phyloP scores from a whole-genome alignment of 345 rosid genomes.

The Camelina neglecta region DNA sequence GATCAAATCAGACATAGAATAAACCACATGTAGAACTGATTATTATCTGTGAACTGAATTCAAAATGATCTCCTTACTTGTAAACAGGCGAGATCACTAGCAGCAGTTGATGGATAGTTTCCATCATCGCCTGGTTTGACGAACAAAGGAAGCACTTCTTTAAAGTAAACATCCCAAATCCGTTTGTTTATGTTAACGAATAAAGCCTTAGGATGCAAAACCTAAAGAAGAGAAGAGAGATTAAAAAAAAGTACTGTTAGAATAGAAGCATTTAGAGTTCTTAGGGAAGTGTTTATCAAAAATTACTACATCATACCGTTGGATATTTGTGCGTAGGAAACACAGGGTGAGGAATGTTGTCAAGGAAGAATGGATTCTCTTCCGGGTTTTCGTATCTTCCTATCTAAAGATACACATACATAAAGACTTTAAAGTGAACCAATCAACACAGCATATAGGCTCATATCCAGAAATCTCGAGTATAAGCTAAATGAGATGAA shows the following conservation, averaged over 20 bases:
- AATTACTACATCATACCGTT: slow-evolving; percentile 44
- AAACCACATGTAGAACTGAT: background rate
- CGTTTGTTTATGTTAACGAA: slow-evolving; percentile 65
- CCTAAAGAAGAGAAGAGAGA: slow-evolving; percentile 40
- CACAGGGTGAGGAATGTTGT: slow-evolving; percentile 51
- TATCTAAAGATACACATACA: slow-evolving; percentile 48
- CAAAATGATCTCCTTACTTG: slow-evolving; percentile 54
- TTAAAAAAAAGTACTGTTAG: background rate
- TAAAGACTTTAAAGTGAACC: background rate
- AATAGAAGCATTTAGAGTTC: background rate
- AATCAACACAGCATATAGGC: background rate
- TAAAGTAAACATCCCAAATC: slow-evolving; percentile 72
- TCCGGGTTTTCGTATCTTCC: slow-evolving; percentile 84
- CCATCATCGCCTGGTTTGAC: slow-evolving; percentile 77
- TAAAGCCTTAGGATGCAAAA: slow-evolving; percentile 65
- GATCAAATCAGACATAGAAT: slow-evolving; percentile 5
- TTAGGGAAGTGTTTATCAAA: too few relatives aligned
- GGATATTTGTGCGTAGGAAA: slow-evolving; percentile 53
- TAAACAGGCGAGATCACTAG: slow-evolving; percentile 70
- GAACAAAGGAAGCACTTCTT: slow-evolving; percentile 73
- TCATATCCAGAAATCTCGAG: background rate
- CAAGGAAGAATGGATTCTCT: slow-evolving; percentile 86
- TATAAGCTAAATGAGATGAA: background rate
- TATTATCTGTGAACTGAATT: too few relatives aligned
- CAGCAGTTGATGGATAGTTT: slow-evolving; percentile 72